phyloP scores from a whole-genome alignment of 2,329 filamentous ascomycete species.

The Alternaria gaisen region DNA sequence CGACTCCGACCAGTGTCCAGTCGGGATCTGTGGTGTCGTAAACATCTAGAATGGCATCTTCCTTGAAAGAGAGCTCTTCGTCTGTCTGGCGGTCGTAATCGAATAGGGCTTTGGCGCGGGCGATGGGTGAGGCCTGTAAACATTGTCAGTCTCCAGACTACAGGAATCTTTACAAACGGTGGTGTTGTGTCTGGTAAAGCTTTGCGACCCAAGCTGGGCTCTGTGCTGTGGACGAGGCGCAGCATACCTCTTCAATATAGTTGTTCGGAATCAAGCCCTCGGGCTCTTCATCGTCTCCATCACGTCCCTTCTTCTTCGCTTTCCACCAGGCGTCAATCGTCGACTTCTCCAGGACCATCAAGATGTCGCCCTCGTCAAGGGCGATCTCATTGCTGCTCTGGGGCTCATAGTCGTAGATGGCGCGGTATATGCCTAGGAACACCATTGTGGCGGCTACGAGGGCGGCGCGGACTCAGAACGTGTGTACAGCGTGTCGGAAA shows the following conservation, averaged over 20 bases:
- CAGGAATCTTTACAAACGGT: not conserved
- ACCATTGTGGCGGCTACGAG: constrained; percentile 68
- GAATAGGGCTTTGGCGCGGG: constrained; percentile 89
- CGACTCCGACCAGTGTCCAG: constrained; percentile 90
- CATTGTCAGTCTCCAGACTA: constrained; percentile 15
- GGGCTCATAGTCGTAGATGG: constrained; percentile 90
- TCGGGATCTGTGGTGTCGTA: constrained; percentile 93
- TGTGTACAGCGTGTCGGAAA: constrained; percentile 10
- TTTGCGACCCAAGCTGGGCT: constrained; percentile 2
- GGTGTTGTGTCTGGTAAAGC: constrained; percentile 3
- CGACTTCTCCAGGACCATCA: constrained; percentile 88
- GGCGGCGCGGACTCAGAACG: constrained; percentile 24
- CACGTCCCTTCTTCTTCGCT: constrained; percentile 82
- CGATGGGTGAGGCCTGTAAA: constrained; percentile 65
- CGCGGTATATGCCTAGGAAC: constrained; percentile 89
- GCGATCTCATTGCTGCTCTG: constrained; percentile 86
- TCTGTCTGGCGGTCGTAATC: constrained; percentile 98
- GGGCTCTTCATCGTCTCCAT: constrained; percentile 90
- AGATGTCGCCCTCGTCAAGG: constrained; percentile 84
- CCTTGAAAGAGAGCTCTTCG: constrained; percentile 94
- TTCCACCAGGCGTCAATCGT: constrained; percentile 87
- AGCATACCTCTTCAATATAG: constrained; percentile 85
- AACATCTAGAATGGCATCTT: constrained; percentile 83
- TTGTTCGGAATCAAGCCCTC: constrained; percentile 91
- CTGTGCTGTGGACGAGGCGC: not conserved